Evolutionary conservation across 768 basidiomycete genomes (phyloP), one percentile per base, ranked within the genome.

Genomic region (Leccinum obscurum): DNA sequence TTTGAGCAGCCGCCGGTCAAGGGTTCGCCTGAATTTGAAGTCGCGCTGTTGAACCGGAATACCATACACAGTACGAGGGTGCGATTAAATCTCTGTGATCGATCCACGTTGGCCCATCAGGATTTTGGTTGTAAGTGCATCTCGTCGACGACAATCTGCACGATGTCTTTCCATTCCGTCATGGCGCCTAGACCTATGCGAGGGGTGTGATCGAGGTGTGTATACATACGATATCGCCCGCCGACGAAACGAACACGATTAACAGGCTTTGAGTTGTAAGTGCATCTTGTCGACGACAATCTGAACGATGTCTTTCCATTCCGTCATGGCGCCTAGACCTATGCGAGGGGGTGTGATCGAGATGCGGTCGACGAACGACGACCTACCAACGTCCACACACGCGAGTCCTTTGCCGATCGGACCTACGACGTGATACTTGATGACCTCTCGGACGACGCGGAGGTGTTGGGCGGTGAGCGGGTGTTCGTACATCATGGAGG

Each of bases 311-410:
- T 98, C 94, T 51, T 77, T 81, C 96, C 96, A 98, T 67, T 98
- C 95, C 1, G 90, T 89, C 96, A 98, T 98, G 2, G 95, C 96
- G 13, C 96, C 96, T 0, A 92, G 64, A 6, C 95, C 94, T 95
- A 59, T 35, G 22, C 55, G 30, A 9, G 14, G 35, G n/a, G 46
- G 30, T 44, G 7, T 39, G 4, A 44, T n/a, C 56, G 37, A 51
- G n/a, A 44, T 39, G 37, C 37, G 13, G 14, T 17, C 24, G 4
- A 7, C 7, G 2, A 50, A 15, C 41, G 13, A 26, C 30, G 15
- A 74, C 87, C 46, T 65, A 90, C 95, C 95, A 49, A 92, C 75
- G 70, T 98, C 96, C 3, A 95, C 95, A 68, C 96, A 98, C 13
- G 96, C 95, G 2, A 98, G 80, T 17, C 68, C 77, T 72, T 98